A percentile compares a stretch with the other conserved stretches of the same genome.
phyloP scores from a whole-genome alignment of 108 stramenopile genomes.

The Poteriospumella lacustris region DNA sequence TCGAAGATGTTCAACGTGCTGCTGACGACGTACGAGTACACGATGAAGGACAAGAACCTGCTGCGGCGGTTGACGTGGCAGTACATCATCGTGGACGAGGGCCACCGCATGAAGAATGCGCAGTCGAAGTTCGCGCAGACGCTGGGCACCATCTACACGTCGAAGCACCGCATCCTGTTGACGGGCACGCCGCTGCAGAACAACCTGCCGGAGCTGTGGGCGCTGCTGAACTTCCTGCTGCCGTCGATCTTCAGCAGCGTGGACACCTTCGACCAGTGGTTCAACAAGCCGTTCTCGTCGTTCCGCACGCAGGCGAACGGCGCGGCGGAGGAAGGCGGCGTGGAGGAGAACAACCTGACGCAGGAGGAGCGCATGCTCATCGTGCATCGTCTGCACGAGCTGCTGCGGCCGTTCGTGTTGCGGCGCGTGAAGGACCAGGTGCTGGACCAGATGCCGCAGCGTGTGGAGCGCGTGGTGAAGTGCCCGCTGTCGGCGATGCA shows the following conservation, averaged over 20 bases:
- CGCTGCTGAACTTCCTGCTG: constrained; percentile 70
- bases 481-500: constrained; percentile 92
- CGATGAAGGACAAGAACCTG: constrained; percentile 68
- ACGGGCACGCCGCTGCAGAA: constrained; percentile 56
- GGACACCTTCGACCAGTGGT: constrained; percentile 92
- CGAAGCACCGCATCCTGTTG: constrained; percentile 73
- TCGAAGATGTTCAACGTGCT: constrained; percentile 78
- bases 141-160: constrained; percentile 57
- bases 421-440: constrained; percentile 96
- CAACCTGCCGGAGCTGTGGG: constrained; percentile 57
- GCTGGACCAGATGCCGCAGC: constrained; percentile 82
- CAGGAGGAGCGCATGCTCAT: constrained; percentile 77
- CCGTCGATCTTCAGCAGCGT: constrained; percentile 90
- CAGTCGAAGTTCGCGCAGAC: constrained; percentile 22
- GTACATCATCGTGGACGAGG: constrained; percentile 79
- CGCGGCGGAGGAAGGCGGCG: constrained; percentile 55
- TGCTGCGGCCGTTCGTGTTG: constrained; percentile 94
- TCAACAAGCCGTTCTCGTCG: constrained; percentile 65
- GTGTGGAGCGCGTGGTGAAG: constrained; percentile 86
- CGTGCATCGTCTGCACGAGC: constrained; percentile 33
- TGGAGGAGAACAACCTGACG: constrained; percentile 78
- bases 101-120: constrained; percentile 97
- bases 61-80: constrained; percentile 67
- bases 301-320: constrained; percentile 3
- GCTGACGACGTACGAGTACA: constrained; percentile 87